Base-by-base conservation (phyloP, 2,329 filamentous ascomycete species). In the Metarhizium guizhouense region DNA sequence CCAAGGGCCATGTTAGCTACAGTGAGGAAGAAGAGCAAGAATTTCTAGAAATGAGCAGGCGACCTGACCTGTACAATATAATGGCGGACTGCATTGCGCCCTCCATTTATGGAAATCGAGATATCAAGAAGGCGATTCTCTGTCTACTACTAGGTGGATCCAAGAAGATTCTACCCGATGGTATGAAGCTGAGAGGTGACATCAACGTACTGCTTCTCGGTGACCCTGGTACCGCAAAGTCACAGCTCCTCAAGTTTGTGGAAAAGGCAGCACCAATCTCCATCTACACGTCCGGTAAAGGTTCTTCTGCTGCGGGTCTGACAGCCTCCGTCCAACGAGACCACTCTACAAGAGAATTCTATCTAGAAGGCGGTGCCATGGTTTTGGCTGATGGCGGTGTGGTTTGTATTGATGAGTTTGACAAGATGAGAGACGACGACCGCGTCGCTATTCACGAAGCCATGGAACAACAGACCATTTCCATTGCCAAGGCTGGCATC, bases 381-480 rank as follows among this genome's bases (percentile, higher is more conserved):
- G 94, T 99, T 3, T 83, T 99, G 18, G 94, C 94, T 4, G 94
- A 99, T 62, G 92, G 92, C 2, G 94, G 94, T 64, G 93, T 97
- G 1, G 94, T 97, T 10, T 97, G 94, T 72, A 99, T 99, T 64
- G 94, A 99, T 68, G 94, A 99, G 73, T 99, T 99, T 68, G 94
- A 99, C 76, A 99, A 99, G 78, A 99, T 99, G 94, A 83, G 94
- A 59, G 94, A 99, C 68, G 94, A 99, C 71, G 94, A 99, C 65
- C 83, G 94, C 63, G 94, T 97, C 6, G 94, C 94, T 2, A 99
- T 99, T 62, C 94, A 99, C 78, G 94, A 99, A 81, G 94, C 94
- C 57, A 99, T 99, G 94, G 94, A 99, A 70, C 94, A 99, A 74
- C 94, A 99, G 72, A 99, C 94, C 0, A 99, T 99, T 58, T 97